Percentiles rank a stretch among this genome's conserved stretches.
Evolutionary conservation across 345 rosid species (phyloP).

Genomic region (Gossypioides kirkii): DNA sequence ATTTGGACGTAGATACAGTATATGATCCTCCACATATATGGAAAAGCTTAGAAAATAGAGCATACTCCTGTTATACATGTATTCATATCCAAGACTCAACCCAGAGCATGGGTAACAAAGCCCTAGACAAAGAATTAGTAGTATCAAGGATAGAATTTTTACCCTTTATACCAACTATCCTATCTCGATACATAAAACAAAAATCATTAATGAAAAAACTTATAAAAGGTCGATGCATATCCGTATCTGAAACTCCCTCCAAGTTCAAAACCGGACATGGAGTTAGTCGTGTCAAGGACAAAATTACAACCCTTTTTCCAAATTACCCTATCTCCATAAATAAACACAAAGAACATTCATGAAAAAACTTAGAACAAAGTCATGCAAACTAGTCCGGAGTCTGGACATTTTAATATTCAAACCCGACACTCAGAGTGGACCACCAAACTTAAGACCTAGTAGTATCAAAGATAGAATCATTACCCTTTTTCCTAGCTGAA

Average conservation of each 20-base stretch:
- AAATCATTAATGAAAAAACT: slow-evolving; percentile 9
- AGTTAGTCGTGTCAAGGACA: no score
- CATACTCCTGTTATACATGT: neutral
- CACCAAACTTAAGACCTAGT: neutral
- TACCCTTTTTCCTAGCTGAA: slow-evolving; percentile 50
- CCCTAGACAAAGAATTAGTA: neutral
- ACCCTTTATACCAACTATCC: slow-evolving; percentile 50
- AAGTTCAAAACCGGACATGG: no score
- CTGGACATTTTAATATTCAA: neutral
- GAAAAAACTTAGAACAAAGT: neutral
- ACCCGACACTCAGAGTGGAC: neutral
- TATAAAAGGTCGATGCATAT: no score
- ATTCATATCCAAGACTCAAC: neutral
- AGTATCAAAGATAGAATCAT: neutral
- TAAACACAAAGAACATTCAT: slow-evolving; percentile 31
- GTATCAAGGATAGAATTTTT: slow-evolving; percentile 6
- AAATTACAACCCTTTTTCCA: slow-evolving; percentile 44
- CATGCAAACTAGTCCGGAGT: no score
- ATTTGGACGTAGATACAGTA: neutral
- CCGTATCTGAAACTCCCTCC: no score
- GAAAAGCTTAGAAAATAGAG: neutral
- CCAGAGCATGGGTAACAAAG: neutral
- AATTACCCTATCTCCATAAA: slow-evolving; percentile 32
- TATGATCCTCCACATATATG: neutral
- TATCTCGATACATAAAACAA: slow-evolving; percentile 47